These are phyloP conservation scores for Shiraia sp. DNA, from an alignment of 2,329 filamentous ascomycete species.

Conservation along the genomic window DNA sequence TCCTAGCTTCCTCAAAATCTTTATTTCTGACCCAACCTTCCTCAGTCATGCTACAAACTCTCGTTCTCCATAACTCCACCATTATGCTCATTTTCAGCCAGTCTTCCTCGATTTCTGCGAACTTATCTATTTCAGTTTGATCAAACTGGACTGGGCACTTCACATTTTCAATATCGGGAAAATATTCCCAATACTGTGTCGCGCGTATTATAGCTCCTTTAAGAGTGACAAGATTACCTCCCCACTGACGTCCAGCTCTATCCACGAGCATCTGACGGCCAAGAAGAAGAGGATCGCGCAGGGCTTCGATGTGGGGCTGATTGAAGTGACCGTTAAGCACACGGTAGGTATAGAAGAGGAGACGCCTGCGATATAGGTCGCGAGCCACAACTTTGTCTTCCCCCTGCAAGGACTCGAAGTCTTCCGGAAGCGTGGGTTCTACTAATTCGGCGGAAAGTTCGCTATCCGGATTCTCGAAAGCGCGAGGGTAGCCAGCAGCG, in stretches of 20 bases:
- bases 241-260: slow-evolving; percentile 16
- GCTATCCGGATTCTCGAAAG: slow-evolving; percentile 17
- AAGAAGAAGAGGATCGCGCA: slow-evolving; percentile 16
- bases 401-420: slow-evolving; percentile 7
- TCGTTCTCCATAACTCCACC: slow-evolving; percentile 13
- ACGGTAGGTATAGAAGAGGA: slow-evolving; percentile 15
- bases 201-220: slow-evolving; percentile 15
- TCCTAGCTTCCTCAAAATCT: slow-evolving; percentile 17
- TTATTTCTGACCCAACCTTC: slow-evolving; percentile 17
- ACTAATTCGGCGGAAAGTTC: slow-evolving; percentile 6
- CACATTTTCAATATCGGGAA: slow-evolving; percentile 12
- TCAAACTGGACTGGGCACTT: slow-evolving; percentile 13
- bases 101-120: slow-evolving; percentile 10
- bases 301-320: slow-evolving; percentile 13
- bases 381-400: slow-evolving; percentile 10
- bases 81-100: slow-evolving; percentile 14
- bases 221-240: slow-evolving; percentile 16
- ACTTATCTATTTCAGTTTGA: slow-evolving; percentile 14
- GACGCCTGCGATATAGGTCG: slow-evolving; percentile 14
- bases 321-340: slow-evolving; percentile 14
- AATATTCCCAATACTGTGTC: slow-evolving; percentile 11
- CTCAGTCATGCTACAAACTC: slow-evolving; percentile 16
- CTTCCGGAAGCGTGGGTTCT: slow-evolving; percentile 14
- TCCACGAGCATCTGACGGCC: slow-evolving; percentile 20
- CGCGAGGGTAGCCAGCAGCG: slow-evolving; percentile 13